Evolutionary conservation across 352 stramenopile genomes (phyloP).

Genomic region (Sclerospora graminicola): DNA sequence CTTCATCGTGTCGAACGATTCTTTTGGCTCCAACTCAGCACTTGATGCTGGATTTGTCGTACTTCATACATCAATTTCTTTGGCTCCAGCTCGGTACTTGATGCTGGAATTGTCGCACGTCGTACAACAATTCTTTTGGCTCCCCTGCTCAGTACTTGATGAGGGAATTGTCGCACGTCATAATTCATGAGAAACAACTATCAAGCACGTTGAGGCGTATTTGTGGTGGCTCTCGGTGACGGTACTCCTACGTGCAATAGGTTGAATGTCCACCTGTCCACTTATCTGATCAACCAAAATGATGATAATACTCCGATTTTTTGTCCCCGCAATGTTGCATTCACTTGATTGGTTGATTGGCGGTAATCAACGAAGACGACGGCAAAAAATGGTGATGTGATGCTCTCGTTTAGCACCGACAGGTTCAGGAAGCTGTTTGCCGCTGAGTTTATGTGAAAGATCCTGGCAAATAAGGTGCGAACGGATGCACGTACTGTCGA

Average conservation of each 20-base stretch:
- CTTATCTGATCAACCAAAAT: too few species aligned
- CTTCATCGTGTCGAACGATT: conserved; percentile 48
- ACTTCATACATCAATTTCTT: too few species aligned
- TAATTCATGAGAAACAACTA: too few species aligned
- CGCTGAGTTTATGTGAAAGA: conserved; percentile 54
- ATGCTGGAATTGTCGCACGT: too few species aligned
- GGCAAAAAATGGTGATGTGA: conserved; percentile 9
- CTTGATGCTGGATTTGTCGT: conserved; percentile 6
- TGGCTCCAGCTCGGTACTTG: conserved; percentile 9
- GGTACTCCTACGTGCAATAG: too few species aligned
- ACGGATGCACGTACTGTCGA: conserved; percentile 45
- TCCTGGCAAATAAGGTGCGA: conserved; percentile 45
- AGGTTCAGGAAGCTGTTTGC: conserved; percentile 74
- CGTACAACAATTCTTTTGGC: too few species aligned
- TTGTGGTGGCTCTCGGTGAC: too few species aligned
- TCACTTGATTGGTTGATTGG: not conserved
- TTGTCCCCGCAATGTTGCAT: not conserved
- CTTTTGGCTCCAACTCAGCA: conserved; percentile 6
- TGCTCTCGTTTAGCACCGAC: conserved; percentile 49
- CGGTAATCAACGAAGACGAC: not conserved
- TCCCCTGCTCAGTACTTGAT: too few species aligned
- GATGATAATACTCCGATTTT: too few species aligned
- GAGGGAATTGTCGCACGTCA: conserved; percentile 1
- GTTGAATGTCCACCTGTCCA: too few species aligned
- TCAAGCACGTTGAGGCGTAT: too few species aligned